Evolutionary conservation across 345 rosid species (phyloP).

Genomic region (Pugionium dolabratum): DNA sequence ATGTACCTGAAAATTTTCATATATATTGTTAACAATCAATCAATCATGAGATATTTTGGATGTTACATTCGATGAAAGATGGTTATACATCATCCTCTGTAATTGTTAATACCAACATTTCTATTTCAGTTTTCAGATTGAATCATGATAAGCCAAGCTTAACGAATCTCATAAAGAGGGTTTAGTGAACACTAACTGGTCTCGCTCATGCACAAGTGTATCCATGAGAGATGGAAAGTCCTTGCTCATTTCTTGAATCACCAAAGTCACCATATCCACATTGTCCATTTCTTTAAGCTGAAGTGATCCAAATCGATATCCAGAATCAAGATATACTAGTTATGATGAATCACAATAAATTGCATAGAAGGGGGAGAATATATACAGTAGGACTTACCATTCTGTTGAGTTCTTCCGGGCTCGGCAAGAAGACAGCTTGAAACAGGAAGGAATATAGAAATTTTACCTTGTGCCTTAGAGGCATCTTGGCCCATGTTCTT

Average conservation of each 20-base stretch:
- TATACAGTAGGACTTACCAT: slow-evolving; percentile 54
- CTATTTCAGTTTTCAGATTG: slow-evolving; percentile 14
- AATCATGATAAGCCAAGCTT: neutral
- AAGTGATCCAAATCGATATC: slow-evolving; percentile 6
- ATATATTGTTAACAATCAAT: slow-evolving; percentile 25
- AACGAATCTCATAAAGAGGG: neutral
- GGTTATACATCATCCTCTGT: neutral
- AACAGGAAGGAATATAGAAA: slow-evolving; percentile 69
- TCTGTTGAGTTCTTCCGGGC: slow-evolving; percentile 80
- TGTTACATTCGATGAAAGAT: too few relatives aligned
- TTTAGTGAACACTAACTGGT: slow-evolving; percentile 68
- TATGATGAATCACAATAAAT: neutral
- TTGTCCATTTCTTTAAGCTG: slow-evolving; percentile 96
- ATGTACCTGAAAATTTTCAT: slow-evolving; percentile 63
- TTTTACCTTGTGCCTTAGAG: slow-evolving; percentile 90
- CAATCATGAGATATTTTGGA: neutral
- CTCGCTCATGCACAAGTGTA: slow-evolving; percentile 93
- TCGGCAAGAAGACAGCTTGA: slow-evolving; percentile 89
- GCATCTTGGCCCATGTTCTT: slow-evolving; percentile 94
- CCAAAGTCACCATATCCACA: slow-evolving; percentile 91
- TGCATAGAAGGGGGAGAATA: neutral
- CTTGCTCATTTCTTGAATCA: slow-evolving; percentile 98
- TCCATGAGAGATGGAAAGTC: slow-evolving; percentile 92
- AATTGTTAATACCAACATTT: neutral
- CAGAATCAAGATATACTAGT: slow-evolving; percentile 8